A percentile compares a stretch with the other conserved stretches of the same genome.
Conservation (phyloP, 2,329 filamentous ascomycete species). For the Nothophoma quercina region DNA sequence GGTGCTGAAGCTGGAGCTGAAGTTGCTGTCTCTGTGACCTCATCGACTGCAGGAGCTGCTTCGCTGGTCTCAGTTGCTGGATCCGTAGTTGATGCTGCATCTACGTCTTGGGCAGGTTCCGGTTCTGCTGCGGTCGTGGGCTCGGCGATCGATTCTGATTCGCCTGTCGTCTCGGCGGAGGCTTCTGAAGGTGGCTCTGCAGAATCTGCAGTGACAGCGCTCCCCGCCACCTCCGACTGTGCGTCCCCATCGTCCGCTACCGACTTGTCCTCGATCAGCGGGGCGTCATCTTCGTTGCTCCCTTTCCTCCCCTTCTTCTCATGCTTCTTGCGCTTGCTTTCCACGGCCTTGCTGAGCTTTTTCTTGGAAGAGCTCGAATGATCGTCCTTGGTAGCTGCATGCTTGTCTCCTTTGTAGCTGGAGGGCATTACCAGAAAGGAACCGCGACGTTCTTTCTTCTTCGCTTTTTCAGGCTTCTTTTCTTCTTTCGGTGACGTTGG, state of each 20-base stretch:
- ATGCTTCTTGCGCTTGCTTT: slow-evolving; percentile 37
- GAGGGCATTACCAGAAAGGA: slow-evolving; percentile 30
- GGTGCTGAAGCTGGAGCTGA: slow-evolving; percentile 3
- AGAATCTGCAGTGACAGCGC: neutral
- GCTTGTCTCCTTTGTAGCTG: slow-evolving; percentile 21
- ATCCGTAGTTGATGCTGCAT: neutral
- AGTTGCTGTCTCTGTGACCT: neutral
- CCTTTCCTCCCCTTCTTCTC: slow-evolving; percentile 29
- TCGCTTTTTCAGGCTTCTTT: slow-evolving; percentile 34
- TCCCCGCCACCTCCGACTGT: slow-evolving; percentile 12
- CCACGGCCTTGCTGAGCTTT: slow-evolving; percentile 37
- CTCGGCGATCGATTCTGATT: neutral
- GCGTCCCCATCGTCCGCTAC: slow-evolving; percentile 25
- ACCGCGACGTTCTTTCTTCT: slow-evolving; percentile 33
- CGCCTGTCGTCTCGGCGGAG: neutral
- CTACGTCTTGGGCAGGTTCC: neutral
- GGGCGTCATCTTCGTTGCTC: slow-evolving; percentile 8
- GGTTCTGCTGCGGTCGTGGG: slow-evolving; percentile 1
- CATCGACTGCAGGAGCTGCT: neutral
- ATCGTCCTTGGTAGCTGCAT: slow-evolving; percentile 17
- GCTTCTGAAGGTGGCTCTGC: neutral
- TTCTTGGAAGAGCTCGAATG: slow-evolving; percentile 23
- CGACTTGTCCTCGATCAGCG: slow-evolving; percentile 18
- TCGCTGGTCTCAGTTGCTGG: neutral
- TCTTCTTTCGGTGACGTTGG: slow-evolving; percentile 37